phyloP scores from a whole-genome alignment of 2,329 filamentous ascomycete species.

The Coniochaeta sp. region DNA sequence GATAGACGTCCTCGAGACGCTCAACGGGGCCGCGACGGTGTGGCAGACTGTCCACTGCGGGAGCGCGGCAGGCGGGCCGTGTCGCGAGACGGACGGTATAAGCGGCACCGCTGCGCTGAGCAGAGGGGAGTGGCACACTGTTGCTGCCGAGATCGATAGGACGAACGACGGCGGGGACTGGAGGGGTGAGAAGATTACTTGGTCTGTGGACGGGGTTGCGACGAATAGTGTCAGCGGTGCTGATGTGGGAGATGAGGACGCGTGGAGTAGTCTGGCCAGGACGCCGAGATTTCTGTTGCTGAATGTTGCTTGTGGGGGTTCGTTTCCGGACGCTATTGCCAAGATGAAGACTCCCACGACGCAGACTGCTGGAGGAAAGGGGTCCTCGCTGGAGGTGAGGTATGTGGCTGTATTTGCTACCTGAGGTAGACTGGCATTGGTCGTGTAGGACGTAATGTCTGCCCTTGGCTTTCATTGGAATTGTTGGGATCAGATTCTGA shows the following conservation, averaged over 20 bases:
- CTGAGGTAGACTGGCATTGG: not conserved
- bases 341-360: constrained; percentile 23
- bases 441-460: not conserved
- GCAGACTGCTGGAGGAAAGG: constrained; percentile 22
- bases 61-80: constrained; percentile 27
- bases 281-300: constrained; percentile 41
- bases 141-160: constrained; percentile 42
- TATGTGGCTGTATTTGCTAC: constrained; percentile 28
- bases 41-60: constrained; percentile 36
- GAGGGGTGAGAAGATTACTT: constrained; percentile 39
- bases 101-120: constrained; percentile 12
- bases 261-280: constrained; percentile 42
- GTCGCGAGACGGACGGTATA: constrained; percentile 31
- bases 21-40: constrained; percentile 27
- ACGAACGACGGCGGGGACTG: constrained; percentile 30
- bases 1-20: constrained; percentile 36
- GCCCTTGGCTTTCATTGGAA: not conserved
- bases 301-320: constrained; percentile 46
- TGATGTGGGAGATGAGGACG: constrained; percentile 31
- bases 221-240: constrained; percentile 35
- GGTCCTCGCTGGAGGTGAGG: constrained; percentile 28
- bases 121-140: constrained; percentile 32
- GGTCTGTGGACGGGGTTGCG: constrained; percentile 35
- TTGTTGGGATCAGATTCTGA: not conserved
- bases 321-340: constrained; percentile 26